Base-by-base conservation (phyloP, 768 basidiomycete genomes). In the Tubosaeta sp. region DNA sequence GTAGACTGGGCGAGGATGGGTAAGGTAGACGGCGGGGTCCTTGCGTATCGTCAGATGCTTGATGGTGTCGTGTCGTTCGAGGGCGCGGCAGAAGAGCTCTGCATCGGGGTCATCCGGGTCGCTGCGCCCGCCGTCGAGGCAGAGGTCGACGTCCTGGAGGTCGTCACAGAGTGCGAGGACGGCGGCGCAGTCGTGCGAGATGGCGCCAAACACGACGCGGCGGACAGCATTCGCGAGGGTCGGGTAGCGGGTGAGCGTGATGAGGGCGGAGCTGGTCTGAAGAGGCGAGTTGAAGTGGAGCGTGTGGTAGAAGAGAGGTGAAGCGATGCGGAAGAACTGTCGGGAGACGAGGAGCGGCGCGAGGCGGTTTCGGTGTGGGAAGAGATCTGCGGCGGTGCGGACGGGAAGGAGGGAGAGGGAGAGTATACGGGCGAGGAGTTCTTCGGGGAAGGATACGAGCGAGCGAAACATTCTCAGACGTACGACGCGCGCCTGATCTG, bases 241-340 rank as follows among this genome's bases (percentile, higher is more conserved):
- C 2, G 78, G 75, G 41, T 71, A 64, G 5, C 48, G 57, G 0
- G 56, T 47, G 33, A 85, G 71, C 0, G 76, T 71, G 16, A 55
- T 59, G n/a, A 68, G 61, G 12, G 77, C 72, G 9, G 64, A 55
- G 11, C 59, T 55, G 1, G 81, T 67, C 22, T 82, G 77, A 11
- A 47, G 33, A 0, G 72, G 54, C 0, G 77, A 71, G 34, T 63
- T 68, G 42, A 86, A 61, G 58, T 72, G 70, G 39, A 86, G 54
- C 39, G 74, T 72, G 60, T 77, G 72, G 70, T 85, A 85, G 55
- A 82, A 74, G 12, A 84, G 71, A 2, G 84, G 83, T 0, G 76
- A 75, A 2, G 73, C 75, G 53, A 86, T 83, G 53, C 85, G 76
- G 41, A 74, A 65, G 69, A 84, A 81, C 22, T 69, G 60, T 35